Evolutionary conservation across 75 land plant genomes (phyloP).

Genomic region (Pinus albicaulis): DNA sequence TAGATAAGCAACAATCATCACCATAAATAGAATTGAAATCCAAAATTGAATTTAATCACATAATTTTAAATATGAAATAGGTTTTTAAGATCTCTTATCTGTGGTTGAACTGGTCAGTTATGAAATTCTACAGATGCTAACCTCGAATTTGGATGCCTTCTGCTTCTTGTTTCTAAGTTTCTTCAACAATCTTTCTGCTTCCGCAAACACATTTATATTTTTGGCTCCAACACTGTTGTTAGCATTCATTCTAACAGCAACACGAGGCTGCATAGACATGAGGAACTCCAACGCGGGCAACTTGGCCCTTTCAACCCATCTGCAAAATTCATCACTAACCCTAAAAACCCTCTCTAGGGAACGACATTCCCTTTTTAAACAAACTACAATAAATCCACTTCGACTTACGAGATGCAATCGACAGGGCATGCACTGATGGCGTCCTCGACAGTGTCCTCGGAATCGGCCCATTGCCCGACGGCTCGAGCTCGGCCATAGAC

Average conservation of each 20-base stretch:
- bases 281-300: constrained; percentile 86
- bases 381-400: too few relatives aligned
- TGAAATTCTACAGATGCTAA: neutral
- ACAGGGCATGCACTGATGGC: constrained; percentile 93
- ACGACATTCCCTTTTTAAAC: too few relatives aligned
- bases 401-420: constrained; percentile 92
- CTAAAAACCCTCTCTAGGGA: neutral
- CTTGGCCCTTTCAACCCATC: constrained; percentile 73
- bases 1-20: too few relatives aligned
- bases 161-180: constrained; percentile 38
- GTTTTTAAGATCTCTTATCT: too few relatives aligned
- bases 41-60: too few relatives aligned
- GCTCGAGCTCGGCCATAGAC: constrained; percentile 87
- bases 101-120: too few relatives aligned
- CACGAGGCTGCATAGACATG: constrained; percentile 97
- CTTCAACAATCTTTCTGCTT: constrained; percentile 25
- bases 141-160: constrained; percentile 21
- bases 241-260: constrained; percentile 55
- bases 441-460: constrained; percentile 59
- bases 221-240: constrained; percentile 54
- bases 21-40: too few relatives aligned
- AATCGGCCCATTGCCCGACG: constrained; percentile 94
- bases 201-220: constrained; percentile 67
- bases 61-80: too few relatives aligned
- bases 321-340: constrained; percentile 13